These are phyloP conservation scores for Penicillium frequentans DNA, from an alignment of 2,329 filamentous ascomycete genomes.

Conservation along the genomic window DNA sequence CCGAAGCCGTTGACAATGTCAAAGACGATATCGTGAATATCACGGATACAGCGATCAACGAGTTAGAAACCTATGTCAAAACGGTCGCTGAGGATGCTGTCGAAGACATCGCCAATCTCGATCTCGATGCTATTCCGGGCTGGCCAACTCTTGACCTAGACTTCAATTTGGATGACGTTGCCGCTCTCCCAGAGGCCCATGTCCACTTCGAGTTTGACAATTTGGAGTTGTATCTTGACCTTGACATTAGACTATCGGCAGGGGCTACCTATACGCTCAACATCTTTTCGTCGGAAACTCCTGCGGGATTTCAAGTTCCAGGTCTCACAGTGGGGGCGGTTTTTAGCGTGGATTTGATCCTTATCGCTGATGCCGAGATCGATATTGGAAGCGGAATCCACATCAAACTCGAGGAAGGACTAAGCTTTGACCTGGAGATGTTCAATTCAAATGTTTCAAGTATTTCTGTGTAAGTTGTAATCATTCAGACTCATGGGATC, in stretches of 20 bases:
- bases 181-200: constrained; percentile 25
- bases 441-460: constrained; percentile 52
- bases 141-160: constrained; percentile 37
- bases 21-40: neutral
- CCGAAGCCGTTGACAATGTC: constrained; percentile 23
- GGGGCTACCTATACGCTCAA: constrained; percentile 51
- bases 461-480: constrained; percentile 50
- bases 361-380: constrained; percentile 49
- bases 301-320: constrained; percentile 44
- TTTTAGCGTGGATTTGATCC: constrained; percentile 54
- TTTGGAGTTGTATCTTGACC: constrained; percentile 54
- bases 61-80: constrained; percentile 2
- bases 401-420: constrained; percentile 53
- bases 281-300: constrained; percentile 49
- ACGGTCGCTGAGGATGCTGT: neutral
- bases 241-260: constrained; percentile 46
- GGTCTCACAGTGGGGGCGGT: constrained; percentile 49
- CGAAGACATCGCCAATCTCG: neutral
- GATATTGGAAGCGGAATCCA: constrained; percentile 58
- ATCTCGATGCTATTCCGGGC: neutral
- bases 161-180: constrained; percentile 36
- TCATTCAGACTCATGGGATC: neutral
- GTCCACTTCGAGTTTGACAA: constrained; percentile 50
- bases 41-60: neutral
- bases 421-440: constrained; percentile 51